phyloP scores from a whole-genome alignment of 2,329 filamentous ascomycete genomes.

The Trichoderma sp. region DNA sequence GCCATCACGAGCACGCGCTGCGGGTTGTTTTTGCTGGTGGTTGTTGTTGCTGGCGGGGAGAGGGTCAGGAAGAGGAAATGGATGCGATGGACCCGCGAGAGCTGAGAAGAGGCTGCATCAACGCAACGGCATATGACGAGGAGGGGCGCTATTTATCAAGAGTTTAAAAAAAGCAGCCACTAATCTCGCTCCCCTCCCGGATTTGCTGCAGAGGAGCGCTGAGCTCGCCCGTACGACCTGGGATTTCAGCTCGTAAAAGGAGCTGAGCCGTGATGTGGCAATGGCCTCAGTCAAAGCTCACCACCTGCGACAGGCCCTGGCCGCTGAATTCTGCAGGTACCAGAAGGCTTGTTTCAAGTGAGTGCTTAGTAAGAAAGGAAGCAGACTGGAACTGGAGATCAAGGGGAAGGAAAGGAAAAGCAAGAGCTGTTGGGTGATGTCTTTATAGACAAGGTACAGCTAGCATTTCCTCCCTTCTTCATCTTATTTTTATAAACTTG shows the following conservation, averaged over 20 bases:
- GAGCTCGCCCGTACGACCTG: constrained; percentile 4
- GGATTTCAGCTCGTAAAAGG: constrained; percentile 14
- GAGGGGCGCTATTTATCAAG: constrained; percentile 10
- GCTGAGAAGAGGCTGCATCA: neutral
- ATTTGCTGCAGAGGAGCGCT: neutral
- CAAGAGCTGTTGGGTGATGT: neutral
- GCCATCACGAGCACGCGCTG: constrained; percentile 23
- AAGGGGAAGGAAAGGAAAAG: neutral
- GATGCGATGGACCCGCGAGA: neutral
- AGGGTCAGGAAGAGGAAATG: neutral
- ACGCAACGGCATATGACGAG: neutral
- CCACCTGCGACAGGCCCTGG: neutral
- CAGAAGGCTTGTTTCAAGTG: neutral
- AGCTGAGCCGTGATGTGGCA: neutral
- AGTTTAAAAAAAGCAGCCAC: neutral
- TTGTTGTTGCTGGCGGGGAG: neutral
- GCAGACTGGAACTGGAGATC: neutral
- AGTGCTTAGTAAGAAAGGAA: neutral
- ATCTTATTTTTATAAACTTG: neutral
- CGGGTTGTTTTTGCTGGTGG: neutral
- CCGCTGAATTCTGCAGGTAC: neutral
- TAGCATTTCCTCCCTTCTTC: neutral
- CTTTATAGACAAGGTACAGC: neutral
- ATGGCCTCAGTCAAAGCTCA: constrained; percentile 10
- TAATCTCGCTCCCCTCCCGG: neutral